phyloP scores from a whole-genome alignment of 1,139 yeast species.

The Blastobotrys malaysiensis region DNA sequence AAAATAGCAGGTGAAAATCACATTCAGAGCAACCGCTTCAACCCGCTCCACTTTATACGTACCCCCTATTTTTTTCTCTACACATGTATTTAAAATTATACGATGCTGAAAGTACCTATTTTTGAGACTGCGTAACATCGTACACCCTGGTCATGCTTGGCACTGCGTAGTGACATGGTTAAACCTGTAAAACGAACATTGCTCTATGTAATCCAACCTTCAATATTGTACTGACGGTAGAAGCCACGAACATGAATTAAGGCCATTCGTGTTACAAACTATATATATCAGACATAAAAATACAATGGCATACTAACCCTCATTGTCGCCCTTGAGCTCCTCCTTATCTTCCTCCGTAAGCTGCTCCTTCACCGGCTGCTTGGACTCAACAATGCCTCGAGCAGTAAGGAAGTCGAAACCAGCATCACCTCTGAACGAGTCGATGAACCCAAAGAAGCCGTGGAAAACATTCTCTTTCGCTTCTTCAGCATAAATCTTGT shows the following conservation, averaged over 20 bases:
- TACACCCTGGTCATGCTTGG: too few species aligned
- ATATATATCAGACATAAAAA: neutral
- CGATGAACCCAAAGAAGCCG: constrained; percentile 85
- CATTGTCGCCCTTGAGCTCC: constrained; percentile 28
- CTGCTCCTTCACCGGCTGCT: constrained; percentile 17
- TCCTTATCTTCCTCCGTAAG: constrained; percentile 28
- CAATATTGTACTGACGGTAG: too few species aligned
- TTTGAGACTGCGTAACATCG: too few species aligned
- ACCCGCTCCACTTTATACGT: too few species aligned
- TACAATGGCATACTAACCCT: constrained; percentile 18
- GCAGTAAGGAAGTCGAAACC: constrained; percentile 78
- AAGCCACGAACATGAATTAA: too few species aligned
- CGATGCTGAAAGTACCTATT: too few species aligned
- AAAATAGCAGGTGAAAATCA: neutral
- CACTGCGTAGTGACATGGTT: too few species aligned
- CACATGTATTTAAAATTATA: neutral
- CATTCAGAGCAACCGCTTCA: neutral
- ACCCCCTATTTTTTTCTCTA: neutral
- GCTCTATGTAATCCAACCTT: too few species aligned
- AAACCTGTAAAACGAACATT: too few species aligned
- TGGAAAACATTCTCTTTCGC: constrained; percentile 79
- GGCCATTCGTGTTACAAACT: too few species aligned
- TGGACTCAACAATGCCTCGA: constrained; percentile 41
- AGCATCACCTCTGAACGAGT: constrained; percentile 57
- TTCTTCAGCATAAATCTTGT: constrained; percentile 87